Base-by-base conservation (phyloP, 2,329 filamentous ascomycete genomes). In the Colletotrichum eremochloae region DNA sequence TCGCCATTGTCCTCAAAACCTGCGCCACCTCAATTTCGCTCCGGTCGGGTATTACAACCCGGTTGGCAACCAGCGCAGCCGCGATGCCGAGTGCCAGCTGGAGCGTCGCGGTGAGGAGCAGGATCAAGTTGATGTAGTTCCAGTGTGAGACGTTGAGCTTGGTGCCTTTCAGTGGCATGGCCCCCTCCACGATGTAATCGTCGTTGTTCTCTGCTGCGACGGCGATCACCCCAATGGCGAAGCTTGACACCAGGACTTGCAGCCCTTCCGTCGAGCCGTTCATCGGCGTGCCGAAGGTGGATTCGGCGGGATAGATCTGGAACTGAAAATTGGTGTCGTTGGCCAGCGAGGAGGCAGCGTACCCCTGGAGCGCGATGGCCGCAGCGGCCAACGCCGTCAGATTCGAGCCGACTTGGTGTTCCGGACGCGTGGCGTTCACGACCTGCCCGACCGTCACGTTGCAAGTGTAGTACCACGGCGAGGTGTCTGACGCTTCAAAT, bases 281-380 rank as follows among this genome's bases (percentile, higher is more conserved):
- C 15, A 75, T 64, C 3, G 80, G 76, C 0, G 53, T 48, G 2
- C 85, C 85, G 63, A 81, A 85, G 5, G 78, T 70, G 1, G 81
- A 81, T 63, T 84, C 82, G 36, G 80, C 77, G 0, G 85, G 84
- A 63, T 86, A 86, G 12, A 80, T 81, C 74, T 85, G 83, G 56
- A 78, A 81, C 72, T 81, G 79, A 46, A 77, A 71, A 63, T 72
- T 67, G 44, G 76, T 73, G 67, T 73, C 73, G 70, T 76, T 76
- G 63, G 40, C 75, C 14, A 74, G 63, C 1, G 75, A 78, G 14
- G 76, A 72, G 14, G 69, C 73, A 9, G 73, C 74, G 69, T 83
- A 84, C 6, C 83, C 84, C 46, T 83, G 79, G 6, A 84, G 80
- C 0, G 84, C 84, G 20, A 86, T 84, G 1, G 81, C 80, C 1